Base-by-base conservation (phyloP, 768 basidiomycete species). In the Mycena latifolia region DNA sequence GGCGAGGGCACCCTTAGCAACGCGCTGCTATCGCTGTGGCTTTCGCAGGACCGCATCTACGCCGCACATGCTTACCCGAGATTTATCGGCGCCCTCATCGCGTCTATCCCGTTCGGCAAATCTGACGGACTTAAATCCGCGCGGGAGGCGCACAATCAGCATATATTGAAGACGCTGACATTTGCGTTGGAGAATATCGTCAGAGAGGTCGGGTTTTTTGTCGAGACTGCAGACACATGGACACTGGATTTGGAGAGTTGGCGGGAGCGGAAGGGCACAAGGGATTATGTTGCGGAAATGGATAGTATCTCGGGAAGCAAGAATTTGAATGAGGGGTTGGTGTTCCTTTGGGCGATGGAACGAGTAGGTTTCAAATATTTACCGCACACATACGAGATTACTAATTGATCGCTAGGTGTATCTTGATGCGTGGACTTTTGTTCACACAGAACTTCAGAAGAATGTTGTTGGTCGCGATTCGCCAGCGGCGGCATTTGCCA, bases 321-420 rank as follows among this genome's bases (percentile, higher is more conserved):
- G 5, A 79, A 77, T 0, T 68, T 91, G 22, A 84, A 86, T 53
- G 92, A 93, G 45, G 89, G 89, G 0, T 76, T 94, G 24, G 79
- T 93, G 1, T 89, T 93, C 66, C 77, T 94, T 17, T 93, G 91
- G 91, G 89, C 89, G 0, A 93, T 93, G 91, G 92, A 93, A 74
- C 84, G 86, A 79, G 92, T 91, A 59, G 24, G 60, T 60, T 14
- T 9, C n/a, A 45, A 29, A 54, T 66, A 20, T 43, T 53, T 33
- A n/a, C 0, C 28, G 33, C n/a, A 35, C 17, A 17, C 18, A 46
- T 50, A 8, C 39, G 41, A n/a, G 22, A 17, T 18, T 10, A 56
- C 9, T 25, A 25, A 25, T 12, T 43, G 12, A 12, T 39, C 17
- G 11, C 43, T 51, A 93, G 92, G 81, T 90, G 27, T 92, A 93